phyloP scores from a whole-genome alignment of 441 rosid genomes.

The Omphalea diandra region DNA sequence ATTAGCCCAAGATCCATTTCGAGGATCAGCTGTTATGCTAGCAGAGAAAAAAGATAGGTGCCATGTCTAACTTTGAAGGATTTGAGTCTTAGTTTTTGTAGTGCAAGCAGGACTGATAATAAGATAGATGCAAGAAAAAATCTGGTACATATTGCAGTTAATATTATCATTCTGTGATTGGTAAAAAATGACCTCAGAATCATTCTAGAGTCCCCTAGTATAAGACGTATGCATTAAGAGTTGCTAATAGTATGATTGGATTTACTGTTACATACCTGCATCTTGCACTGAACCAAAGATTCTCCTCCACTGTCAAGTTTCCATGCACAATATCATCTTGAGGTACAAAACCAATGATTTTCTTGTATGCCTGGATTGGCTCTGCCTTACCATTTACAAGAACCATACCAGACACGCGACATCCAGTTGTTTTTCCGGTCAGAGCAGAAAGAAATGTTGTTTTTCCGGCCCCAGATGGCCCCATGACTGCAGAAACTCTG shows the following conservation, averaged over 20 bases:
- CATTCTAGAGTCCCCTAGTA: not conserved
- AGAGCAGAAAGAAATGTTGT: constrained; percentile 95
- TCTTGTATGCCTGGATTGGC: constrained; percentile 82
- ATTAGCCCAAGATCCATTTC: not conserved
- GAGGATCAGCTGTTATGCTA: not conserved
- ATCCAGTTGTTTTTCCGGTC: constrained; percentile 83
- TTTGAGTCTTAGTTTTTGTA: not conserved
- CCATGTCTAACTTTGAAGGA: not conserved
- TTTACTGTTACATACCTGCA: constrained; percentile 65
- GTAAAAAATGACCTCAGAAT: not conserved
- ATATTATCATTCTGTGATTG: not conserved
- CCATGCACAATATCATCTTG: constrained; percentile 99
- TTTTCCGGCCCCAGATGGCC: constrained; percentile 99
- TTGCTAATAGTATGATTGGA: not conserved
- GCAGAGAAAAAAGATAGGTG: not conserved
- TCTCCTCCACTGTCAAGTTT: constrained; percentile 93
- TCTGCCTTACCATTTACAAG: constrained; percentile 78
- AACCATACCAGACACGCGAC: constrained; percentile 65
- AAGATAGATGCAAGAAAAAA: not conserved
- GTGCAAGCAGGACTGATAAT: not conserved
- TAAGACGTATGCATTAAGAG: too few relatives aligned
- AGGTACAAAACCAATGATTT: constrained; percentile 91
- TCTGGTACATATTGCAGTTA: not conserved
- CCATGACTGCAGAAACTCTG: constrained; percentile 96
- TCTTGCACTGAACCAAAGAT: constrained; percentile 96